A percentile compares a stretch with the other conserved stretches of the same genome.
These are phyloP conservation scores for Auxenochlorella protothecoides DNA, from an alignment of 139 green algal genomes.

Conservation along the genomic window DNA sequence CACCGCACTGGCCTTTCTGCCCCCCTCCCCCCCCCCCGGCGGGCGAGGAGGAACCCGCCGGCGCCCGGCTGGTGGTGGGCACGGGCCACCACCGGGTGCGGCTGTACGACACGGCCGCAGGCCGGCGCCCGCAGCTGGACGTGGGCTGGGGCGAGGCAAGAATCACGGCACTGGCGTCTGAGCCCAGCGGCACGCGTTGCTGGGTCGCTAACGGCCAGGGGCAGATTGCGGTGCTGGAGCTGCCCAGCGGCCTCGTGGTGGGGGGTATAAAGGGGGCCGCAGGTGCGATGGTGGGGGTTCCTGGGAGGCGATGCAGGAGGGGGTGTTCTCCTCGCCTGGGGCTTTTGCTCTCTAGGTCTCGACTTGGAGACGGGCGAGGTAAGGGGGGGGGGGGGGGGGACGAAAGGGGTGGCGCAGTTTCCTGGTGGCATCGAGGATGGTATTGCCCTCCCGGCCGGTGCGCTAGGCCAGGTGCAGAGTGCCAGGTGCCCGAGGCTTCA, in stretches of 20 bases:
- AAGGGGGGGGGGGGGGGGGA: no score
- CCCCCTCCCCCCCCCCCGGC: not conserved
- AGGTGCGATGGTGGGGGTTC: not conserved
- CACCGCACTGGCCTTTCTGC: constrained; percentile 17
- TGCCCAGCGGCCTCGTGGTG: constrained; percentile 25
- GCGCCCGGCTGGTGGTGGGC: constrained; percentile 19
- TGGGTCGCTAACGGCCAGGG: constrained; percentile 54
- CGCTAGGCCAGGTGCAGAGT: not conserved
- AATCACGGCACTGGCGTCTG: constrained; percentile 35
- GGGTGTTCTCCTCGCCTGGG: not conserved
- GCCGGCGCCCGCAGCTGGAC: constrained; percentile 45
- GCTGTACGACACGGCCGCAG: constrained; percentile 30
- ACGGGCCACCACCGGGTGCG: constrained; percentile 34
- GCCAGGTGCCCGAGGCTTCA: not conserved
- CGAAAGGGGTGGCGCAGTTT: no score
- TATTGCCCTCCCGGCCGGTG: no score
- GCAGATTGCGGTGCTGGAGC: constrained; percentile 44
- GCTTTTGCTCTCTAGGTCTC: not conserved
- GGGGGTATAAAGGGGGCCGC: constrained; percentile 37
- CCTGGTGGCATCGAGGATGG: no score
- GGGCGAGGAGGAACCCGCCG: constrained; percentile 14
- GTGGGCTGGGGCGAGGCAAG: constrained; percentile 33
- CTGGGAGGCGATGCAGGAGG: not conserved
- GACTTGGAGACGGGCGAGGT: not conserved
- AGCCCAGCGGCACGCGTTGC: constrained; percentile 28